Percentiles rank a stretch among this genome's conserved stretches.
phyloP scores from a whole-genome alignment of 2,329 filamentous ascomycete genomes.

The Fusarium succisae region DNA sequence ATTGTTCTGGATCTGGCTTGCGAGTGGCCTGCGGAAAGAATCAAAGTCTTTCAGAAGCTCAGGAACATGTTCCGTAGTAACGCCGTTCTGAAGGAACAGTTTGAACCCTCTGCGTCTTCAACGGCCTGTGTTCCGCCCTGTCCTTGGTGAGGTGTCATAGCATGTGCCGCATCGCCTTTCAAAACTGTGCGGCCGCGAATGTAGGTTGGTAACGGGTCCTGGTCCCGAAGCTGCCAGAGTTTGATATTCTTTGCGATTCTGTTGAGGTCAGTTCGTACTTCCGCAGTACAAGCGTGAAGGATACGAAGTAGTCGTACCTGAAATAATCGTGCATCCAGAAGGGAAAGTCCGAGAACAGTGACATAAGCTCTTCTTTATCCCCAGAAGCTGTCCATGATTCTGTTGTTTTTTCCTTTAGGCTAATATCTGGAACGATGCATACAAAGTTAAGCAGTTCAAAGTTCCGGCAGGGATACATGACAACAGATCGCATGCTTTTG shows the following conservation, averaged over 20 bases:
- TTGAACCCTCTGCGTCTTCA: neutral
- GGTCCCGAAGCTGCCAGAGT: neutral
- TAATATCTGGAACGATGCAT: neutral
- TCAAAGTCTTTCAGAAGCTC: neutral
- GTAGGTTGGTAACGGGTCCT: neutral
- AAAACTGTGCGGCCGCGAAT: neutral
- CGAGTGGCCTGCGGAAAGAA: neutral
- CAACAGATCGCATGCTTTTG: neutral
- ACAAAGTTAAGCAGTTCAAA: neutral
- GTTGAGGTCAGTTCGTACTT: neutral
- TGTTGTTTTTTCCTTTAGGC: neutral
- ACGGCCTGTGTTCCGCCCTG: neutral
- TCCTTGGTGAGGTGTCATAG: neutral
- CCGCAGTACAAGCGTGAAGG: neutral
- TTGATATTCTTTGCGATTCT: neutral
- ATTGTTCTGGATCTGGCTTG: neutral
- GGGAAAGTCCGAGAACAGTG: neutral
- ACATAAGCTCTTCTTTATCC: neutral
- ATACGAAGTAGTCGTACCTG: neutral
- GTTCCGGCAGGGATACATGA: neutral
- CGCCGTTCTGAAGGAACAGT: fast-evolving
- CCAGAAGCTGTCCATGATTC: neutral
- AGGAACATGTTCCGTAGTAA: neutral
- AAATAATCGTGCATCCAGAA: neutral
- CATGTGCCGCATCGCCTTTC: neutral